A percentile compares a stretch with the other conserved stretches of the same genome.
Evolutionary conservation across 768 basidiomycete species (phyloP).

Genomic region (Boletus sensibilis): DNA sequence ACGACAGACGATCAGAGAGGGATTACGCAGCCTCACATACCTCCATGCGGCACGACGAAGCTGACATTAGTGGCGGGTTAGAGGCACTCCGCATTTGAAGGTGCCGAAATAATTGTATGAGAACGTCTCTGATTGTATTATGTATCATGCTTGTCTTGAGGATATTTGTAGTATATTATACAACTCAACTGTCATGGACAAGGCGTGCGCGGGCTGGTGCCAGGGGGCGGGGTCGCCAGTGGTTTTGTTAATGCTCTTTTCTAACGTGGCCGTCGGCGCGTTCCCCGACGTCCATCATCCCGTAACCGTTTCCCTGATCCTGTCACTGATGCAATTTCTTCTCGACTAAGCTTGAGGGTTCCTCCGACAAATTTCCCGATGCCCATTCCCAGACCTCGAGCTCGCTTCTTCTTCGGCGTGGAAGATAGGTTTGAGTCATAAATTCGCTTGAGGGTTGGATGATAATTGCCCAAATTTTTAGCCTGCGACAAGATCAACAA

Average conservation of each 20-base stretch:
- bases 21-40: constrained; percentile 18
- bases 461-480: constrained; percentile 82
- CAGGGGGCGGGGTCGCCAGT: too few relatives aligned
- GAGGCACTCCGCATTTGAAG: constrained; percentile 26
- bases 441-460: constrained; percentile 69
- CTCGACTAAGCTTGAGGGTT: constrained; percentile 57
- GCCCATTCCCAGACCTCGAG: constrained; percentile 73
- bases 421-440: constrained; percentile 44
- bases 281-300: not conserved
- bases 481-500: constrained; percentile 47
- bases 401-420: constrained; percentile 43
- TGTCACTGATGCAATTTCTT: constrained; percentile 51
- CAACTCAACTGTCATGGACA: not conserved
- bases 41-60: constrained; percentile 18
- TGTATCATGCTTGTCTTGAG: not conserved
- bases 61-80: constrained; percentile 24
- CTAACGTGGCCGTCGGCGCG: constrained; percentile 7
- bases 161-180: constrained; percentile 3
- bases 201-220: not conserved
- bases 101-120: constrained; percentile 5
- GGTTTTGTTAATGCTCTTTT: not conserved
- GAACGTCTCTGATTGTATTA: constrained; percentile 1
- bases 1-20: constrained; percentile 29
- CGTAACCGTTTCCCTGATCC: constrained; percentile 17
- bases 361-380: constrained; percentile 75